Base-by-base conservation (phyloP, 331 rosid species). In the Arachis monticola region DNA sequence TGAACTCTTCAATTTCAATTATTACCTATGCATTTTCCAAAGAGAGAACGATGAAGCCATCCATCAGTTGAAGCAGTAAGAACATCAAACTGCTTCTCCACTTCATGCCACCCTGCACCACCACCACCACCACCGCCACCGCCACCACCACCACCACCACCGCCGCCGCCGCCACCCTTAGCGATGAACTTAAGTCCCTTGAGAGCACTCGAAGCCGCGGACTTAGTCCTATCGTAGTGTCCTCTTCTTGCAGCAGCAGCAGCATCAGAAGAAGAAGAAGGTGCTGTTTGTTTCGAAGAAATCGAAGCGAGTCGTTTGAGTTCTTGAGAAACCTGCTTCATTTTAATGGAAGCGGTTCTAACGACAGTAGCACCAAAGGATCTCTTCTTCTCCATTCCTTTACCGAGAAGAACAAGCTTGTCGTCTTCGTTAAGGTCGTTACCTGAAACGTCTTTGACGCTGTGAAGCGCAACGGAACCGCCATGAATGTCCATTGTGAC, bases 11-110 rank as follows among this genome's bases (percentile, higher is more conserved):
- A n/a, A 13, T 79, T 35, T 2, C 40, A 35, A 35, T 35, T 35
- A 22, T 22, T 35, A 90, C 98, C 98, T 64, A 92, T 88, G 84
- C 98, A 92, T 69, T 90, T 89, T 13, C 87, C 93, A 60, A 92
- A 92, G 76, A 87, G 86, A 11, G 97, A 84, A 10, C 86, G 83
- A 12, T 65, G 87, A 52, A 92, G 97, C 8, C 78, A 81, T 1
- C 93, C 86, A 75, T 86, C 61, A 67, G 88, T 47, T 48, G 79
- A 51, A 67, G 79, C 82, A 7, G 91, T 76, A 65, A 89, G 91
- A 1, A 78, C 77, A 44, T 90, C 84, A 56, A 87, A 90, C 4
- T 86, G 88, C 52, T 85, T 85, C 79, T 88, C 95, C 6, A 92
- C 94, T 57, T 87, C 60, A 3, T 40, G 56, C 98, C 98, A 93